Evolutionary conservation across 108 stramenopile genomes (phyloP).

Genomic region (Fistulifera solaris): DNA sequence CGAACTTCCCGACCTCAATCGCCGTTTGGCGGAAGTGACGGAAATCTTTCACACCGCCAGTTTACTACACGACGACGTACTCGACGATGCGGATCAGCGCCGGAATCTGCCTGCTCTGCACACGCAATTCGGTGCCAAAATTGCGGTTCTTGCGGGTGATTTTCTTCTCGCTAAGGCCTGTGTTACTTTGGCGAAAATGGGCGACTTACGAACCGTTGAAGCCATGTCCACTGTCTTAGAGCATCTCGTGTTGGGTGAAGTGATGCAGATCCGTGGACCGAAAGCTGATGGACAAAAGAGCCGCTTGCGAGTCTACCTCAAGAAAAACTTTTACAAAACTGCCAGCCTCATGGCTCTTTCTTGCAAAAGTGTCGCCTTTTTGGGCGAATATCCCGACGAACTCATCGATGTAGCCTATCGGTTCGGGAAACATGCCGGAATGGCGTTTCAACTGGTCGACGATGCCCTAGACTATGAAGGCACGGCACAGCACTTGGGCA

Average conservation of each 20-base stretch:
- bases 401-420: conserved; percentile 65
- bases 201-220: conserved; percentile 92
- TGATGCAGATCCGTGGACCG: conserved; percentile 83
- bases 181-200: conserved; percentile 87
- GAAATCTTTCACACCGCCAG: conserved; percentile 99
- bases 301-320: conserved; percentile 75
- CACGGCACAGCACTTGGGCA: conserved; percentile 69
- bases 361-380: conserved; percentile 85
- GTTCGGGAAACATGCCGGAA: conserved; percentile 96
- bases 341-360: conserved; percentile 96
- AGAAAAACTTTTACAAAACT: conserved; percentile 98
- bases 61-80: conserved; percentile 96
- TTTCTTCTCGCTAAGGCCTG: conserved; percentile 94
- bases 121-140: conserved; percentile 94
- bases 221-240: conserved; percentile 96
- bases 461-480: conserved; percentile 98
- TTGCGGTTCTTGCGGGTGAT: conserved; percentile 97
- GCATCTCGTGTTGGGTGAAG: conserved; percentile 96
- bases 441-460: conserved; percentile 97
- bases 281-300: conserved; percentile 9
- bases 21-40: conserved; percentile 93
- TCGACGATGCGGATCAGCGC: conserved; percentile 93
- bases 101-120: conserved; percentile 89
- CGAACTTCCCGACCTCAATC: conserved; percentile 69
- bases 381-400: conserved; percentile 63